Evolutionary conservation across 1,139 yeast species (phyloP).

Genomic region (Pneumocystis murina): DNA sequence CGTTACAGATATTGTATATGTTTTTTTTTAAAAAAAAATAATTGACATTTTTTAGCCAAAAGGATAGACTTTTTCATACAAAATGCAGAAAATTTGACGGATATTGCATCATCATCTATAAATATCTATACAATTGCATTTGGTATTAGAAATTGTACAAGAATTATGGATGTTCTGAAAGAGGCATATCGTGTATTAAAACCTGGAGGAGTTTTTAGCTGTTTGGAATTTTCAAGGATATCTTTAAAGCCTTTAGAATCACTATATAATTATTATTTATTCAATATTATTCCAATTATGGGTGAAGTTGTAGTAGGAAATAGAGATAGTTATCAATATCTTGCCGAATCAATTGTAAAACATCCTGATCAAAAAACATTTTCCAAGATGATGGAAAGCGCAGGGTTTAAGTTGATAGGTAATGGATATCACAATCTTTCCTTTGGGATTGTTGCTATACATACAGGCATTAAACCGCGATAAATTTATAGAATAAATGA

Average conservation of each 20-base stretch:
- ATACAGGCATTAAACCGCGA: conserved; percentile 71
- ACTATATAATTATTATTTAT: conserved; percentile 75
- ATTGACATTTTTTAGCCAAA: conserved; percentile 30
- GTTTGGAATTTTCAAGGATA: conserved; percentile 88
- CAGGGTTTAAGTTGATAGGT: conserved; percentile 84
- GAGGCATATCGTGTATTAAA: conserved; percentile 88
- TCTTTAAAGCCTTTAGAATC: conserved; percentile 62
- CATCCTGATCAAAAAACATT: conserved; percentile 89
- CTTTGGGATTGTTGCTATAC: conserved; percentile 94
- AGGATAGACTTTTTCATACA: conserved; percentile 74
- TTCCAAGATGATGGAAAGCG: conserved; percentile 80
- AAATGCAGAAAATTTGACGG: conserved; percentile 81
- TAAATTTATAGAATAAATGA: neutral
- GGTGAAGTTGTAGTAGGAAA: conserved; percentile 93
- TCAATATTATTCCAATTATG: conserved; percentile 76
- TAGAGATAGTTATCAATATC: conserved; percentile 85
- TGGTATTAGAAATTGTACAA: conserved; percentile 92
- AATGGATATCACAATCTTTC: conserved; percentile 82
- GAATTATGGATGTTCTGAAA: conserved; percentile 80
- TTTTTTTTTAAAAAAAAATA: conserved; percentile 22
- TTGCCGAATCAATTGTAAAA: conserved; percentile 81
- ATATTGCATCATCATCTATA: conserved; percentile 71
- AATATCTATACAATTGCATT: conserved; percentile 94
- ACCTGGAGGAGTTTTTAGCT: conserved; percentile 98
- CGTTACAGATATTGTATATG: conserved; percentile 18